These are phyloP conservation scores for Auricularia sp. DNA, from an alignment of 768 basidiomycete species.

Conservation along the genomic window DNA sequence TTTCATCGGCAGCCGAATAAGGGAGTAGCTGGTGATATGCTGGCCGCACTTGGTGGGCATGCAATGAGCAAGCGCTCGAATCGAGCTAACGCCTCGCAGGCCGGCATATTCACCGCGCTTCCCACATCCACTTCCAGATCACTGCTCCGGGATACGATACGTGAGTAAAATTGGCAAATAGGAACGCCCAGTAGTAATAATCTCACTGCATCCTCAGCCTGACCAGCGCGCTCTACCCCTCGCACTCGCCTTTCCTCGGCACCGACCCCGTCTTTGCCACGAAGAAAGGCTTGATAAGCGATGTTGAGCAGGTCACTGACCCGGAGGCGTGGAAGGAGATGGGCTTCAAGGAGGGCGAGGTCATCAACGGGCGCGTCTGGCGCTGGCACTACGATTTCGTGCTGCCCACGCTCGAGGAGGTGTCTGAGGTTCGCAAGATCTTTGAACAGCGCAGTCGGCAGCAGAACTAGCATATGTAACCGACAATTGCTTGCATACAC, in stretches of 20 bases:
- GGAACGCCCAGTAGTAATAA: not conserved
- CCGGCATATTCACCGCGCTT: conserved; percentile 25
- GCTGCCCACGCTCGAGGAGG: conserved; percentile 21
- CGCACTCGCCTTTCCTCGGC: conserved; percentile 26
- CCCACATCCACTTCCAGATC: conserved; percentile 25
- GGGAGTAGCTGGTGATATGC: conserved; percentile 22
- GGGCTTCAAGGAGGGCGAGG: conserved; percentile 24
- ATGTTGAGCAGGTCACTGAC: conserved; percentile 19
- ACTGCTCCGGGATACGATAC: conserved; percentile 27
- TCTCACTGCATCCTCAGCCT: conserved; percentile 11
- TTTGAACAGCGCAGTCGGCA: not conserved
- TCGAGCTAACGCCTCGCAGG: conserved; percentile 6
- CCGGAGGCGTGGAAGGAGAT: conserved; percentile 20
- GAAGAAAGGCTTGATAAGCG: conserved; percentile 24
- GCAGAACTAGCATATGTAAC: not conserved
- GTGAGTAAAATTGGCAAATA: conserved; percentile 9
- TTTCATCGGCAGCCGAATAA: conserved; percentile 17
- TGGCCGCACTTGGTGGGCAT: conserved; percentile 15
- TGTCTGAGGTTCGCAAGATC: conserved; percentile 16
- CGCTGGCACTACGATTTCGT: conserved; percentile 26
- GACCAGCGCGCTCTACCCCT: conserved; percentile 26
- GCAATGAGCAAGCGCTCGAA: no score
- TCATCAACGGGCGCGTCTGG: conserved; percentile 22
- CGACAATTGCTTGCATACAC: no score
- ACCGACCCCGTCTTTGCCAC: conserved; percentile 29